Conservation (phyloP, 768 basidiomycete genomes). For the Lactarius pseudohatsudake region DNA sequence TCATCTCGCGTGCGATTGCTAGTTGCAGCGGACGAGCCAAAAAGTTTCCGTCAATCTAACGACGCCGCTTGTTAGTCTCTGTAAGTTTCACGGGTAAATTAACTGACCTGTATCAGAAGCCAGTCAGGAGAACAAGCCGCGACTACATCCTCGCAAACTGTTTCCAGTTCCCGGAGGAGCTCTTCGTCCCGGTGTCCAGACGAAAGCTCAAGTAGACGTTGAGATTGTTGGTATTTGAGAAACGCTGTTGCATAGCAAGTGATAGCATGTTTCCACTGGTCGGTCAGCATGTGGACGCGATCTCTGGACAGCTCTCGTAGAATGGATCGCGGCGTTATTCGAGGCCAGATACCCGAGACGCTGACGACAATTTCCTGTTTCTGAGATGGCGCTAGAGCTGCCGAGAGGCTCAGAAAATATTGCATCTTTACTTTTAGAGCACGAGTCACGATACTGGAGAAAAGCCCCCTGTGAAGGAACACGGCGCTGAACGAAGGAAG, state of each 20-base stretch:
- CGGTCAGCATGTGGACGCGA: conserved; percentile 4
- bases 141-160: background rate
- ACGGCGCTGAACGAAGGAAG: background rate
- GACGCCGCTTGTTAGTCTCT: background rate
- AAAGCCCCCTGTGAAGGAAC: background rate
- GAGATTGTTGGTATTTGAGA: conserved; percentile 14
- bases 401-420: conserved; percentile 2
- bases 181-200: conserved; percentile 2
- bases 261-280: background rate
- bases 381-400: background rate
- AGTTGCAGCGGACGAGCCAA: conserved; percentile 45
- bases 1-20: conserved; percentile 48
- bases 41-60: conserved; percentile 48
- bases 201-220: conserved; percentile 11
- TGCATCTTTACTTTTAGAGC: background rate
- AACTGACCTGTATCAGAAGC: conserved; percentile 21
- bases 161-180: conserved; percentile 11
- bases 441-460: background rate
- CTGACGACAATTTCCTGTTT: background rate
- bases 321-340: conserved; percentile 12
- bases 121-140: conserved; percentile 10
- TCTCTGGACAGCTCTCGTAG: conserved; percentile 32
- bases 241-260: conserved; percentile 2
- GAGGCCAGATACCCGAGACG: conserved; percentile 15
- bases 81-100: background rate